Conservation (phyloP, 2,329 filamentous ascomycete genomes). For the Verticillium nubilum region DNA sequence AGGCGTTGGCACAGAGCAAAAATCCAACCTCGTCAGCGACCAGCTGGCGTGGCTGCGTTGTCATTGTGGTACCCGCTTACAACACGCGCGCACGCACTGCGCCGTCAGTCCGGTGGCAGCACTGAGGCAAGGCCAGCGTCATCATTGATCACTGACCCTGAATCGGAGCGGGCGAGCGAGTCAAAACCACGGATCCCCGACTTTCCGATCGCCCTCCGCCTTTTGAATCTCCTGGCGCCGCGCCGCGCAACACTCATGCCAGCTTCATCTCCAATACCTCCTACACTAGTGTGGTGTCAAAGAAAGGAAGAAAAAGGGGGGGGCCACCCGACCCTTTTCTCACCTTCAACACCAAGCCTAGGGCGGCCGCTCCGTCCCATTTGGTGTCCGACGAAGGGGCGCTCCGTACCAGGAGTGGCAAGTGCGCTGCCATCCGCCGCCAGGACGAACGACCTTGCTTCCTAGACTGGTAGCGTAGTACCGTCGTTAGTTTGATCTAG, state of each 20-base stretch:
- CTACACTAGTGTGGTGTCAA: not conserved
- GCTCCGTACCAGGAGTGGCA: not conserved
- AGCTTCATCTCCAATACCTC: not conserved
- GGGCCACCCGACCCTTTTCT: not conserved
- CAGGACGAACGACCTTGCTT: not conserved
- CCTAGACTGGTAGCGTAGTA: not conserved
- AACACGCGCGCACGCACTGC: not conserved
- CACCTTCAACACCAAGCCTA: not conserved
- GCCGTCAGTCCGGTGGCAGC: not conserved
- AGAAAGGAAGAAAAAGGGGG: not conserved
- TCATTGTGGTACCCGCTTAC: not conserved
- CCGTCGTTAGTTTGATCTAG: not conserved
- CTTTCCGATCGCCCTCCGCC: not conserved
- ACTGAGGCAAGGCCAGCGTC: not conserved
- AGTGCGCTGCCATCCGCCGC: not conserved
- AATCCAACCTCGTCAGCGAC: not conserved
- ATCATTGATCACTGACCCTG: not conserved
- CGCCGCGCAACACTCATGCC: not conserved
- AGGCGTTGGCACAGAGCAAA: not conserved
- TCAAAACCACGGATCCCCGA: not conserved
- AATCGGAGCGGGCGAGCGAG: not conserved
- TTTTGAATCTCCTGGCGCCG: not conserved
- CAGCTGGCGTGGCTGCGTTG: not conserved
- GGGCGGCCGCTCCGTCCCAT: not conserved
- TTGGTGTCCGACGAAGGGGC: not conserved